A percentile compares a stretch with the other conserved stretches of the same genome.
phyloP scores from a whole-genome alignment of 108 stramenopile genomes.

The Skeletonema grethae region DNA sequence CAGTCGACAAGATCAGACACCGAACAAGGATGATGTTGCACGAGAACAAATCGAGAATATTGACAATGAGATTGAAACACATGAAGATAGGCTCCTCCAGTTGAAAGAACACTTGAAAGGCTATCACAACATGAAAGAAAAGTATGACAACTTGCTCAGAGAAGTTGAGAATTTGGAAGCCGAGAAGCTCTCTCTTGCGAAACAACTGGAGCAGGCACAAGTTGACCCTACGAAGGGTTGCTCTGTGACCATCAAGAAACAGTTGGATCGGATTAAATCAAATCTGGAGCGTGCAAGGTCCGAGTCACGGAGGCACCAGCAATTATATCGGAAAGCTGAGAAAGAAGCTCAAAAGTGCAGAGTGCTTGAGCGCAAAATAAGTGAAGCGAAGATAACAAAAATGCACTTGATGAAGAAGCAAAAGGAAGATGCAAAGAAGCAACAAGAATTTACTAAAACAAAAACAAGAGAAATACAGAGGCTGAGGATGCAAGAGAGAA shows the following conservation, averaged over 20 bases:
- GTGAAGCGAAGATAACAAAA: slow-evolving; percentile 68
- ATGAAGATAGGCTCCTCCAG: slow-evolving; percentile 71
- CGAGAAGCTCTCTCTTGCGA: slow-evolving; percentile 71
- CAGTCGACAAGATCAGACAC: slow-evolving; percentile 77
- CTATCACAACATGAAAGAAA: slow-evolving; percentile 81
- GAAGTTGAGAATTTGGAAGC: slow-evolving; percentile 77
- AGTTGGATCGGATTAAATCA: slow-evolving; percentile 74
- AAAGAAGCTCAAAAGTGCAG: slow-evolving; percentile 72
- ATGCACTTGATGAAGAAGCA: slow-evolving; percentile 78
- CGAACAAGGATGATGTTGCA: slow-evolving; percentile 60
- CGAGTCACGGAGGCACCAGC: slow-evolving; percentile 75
- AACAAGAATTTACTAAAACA: slow-evolving; percentile 67
- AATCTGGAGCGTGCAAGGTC: slow-evolving; percentile 65
- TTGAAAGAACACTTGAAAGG: slow-evolving; percentile 73
- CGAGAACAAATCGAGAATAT: slow-evolving; percentile 67
- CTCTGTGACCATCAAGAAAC: slow-evolving; percentile 70
- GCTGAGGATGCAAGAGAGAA: slow-evolving; percentile 70
- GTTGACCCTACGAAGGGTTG: slow-evolving; percentile 76
- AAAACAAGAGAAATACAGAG: slow-evolving; percentile 78
- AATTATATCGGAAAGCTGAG: slow-evolving; percentile 75
- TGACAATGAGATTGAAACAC: slow-evolving; percentile 73
- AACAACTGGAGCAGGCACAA: slow-evolving; percentile 64
- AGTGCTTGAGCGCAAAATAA: slow-evolving; percentile 77
- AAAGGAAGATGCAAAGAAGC: slow-evolving; percentile 62
- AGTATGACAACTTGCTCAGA: slow-evolving; percentile 75